Conservation (phyloP, 2,329 filamentous ascomycete species). For the Colletotrichum sp. region DNA sequence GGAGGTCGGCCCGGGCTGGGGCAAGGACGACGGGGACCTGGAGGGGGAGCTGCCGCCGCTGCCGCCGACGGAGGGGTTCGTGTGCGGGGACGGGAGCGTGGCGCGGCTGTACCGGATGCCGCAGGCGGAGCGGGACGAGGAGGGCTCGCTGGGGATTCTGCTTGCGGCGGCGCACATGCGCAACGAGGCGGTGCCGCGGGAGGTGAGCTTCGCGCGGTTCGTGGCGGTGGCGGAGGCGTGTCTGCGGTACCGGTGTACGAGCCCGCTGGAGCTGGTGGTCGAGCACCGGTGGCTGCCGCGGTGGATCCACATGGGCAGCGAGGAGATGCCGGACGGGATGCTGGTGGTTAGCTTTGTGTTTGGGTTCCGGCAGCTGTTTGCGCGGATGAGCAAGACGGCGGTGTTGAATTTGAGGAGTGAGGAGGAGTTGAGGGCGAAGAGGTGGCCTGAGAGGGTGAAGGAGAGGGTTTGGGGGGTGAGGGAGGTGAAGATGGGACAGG, state of each 20-base stretch:
- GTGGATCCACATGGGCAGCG: slow-evolving; percentile 52
- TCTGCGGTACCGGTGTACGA: slow-evolving; percentile 55
- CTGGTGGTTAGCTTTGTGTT: slow-evolving; percentile 60
- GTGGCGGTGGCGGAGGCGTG: slow-evolving; percentile 57
- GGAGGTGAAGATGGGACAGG: slow-evolving; percentile 54
- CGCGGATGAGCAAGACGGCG: slow-evolving; percentile 52
- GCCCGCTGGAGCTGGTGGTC: slow-evolving; percentile 54
- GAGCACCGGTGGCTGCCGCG: slow-evolving; percentile 57
- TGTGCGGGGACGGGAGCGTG: slow-evolving; percentile 47
- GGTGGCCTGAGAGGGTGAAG: slow-evolving; percentile 52
- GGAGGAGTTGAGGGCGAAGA: slow-evolving; percentile 44
- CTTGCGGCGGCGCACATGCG: slow-evolving; percentile 59
- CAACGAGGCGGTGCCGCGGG: slow-evolving; percentile 47
- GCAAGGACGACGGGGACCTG: slow-evolving; percentile 42
- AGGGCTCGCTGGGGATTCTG: slow-evolving; percentile 48
- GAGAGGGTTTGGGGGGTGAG: slow-evolving; percentile 55
- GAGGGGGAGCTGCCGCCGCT: slow-evolving; percentile 34
- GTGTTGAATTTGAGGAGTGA: slow-evolving; percentile 52
- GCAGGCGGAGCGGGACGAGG: slow-evolving; percentile 49
- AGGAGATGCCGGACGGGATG: slow-evolving; percentile 55
- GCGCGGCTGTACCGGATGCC: slow-evolving; percentile 58
- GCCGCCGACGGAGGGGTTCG: slow-evolving; percentile 36
- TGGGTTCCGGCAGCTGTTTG: slow-evolving; percentile 53
- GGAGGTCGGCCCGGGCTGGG: slow-evolving; percentile 27
- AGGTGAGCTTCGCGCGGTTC: slow-evolving; percentile 53